These are phyloP conservation scores for Leccinum proliferum DNA, from an alignment of 1,284 basidiomycete species.

Conservation along the genomic window DNA sequence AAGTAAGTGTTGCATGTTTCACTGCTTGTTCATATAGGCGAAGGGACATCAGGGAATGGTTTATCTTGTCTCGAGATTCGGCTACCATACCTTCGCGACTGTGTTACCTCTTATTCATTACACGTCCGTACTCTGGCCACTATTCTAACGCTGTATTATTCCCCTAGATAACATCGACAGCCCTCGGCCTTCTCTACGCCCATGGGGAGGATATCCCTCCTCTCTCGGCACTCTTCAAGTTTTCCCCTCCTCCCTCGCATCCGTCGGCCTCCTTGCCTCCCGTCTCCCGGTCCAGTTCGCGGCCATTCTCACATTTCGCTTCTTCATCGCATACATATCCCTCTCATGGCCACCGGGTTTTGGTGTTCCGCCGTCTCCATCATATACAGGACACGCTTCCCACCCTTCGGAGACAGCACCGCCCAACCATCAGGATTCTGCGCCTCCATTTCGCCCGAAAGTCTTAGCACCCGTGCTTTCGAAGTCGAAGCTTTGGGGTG, in stretches of 20 bases:
- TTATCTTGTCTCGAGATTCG: background rate
- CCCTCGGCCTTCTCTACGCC: constrained; percentile 27
- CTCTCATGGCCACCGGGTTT: constrained; percentile 4
- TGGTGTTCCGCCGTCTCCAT: constrained; percentile 4
- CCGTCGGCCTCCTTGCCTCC: constrained; percentile 15
- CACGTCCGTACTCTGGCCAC: background rate
- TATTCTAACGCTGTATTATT: constrained; percentile 8
- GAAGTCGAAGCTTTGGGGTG: constrained; percentile 42
- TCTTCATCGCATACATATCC: constrained; percentile 13
- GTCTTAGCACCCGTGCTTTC: constrained; percentile 81
- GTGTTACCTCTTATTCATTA: background rate
- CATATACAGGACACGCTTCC: constrained; percentile 8
- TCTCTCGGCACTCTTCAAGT: constrained; percentile 15
- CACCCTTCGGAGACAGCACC: constrained; percentile 5
- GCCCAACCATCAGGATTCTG: background rate
- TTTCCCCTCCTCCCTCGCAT: constrained; percentile 6
- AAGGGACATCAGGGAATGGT: background rate
- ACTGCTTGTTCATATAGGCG: background rate
- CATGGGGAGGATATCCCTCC: constrained; percentile 19
- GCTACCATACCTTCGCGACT: background rate
- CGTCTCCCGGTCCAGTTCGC: constrained; percentile 20
- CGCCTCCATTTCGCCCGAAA: constrained; percentile 32
- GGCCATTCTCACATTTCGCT: constrained; percentile 20
- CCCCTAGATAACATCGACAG: constrained; percentile 26
- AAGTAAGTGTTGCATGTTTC: constrained; percentile 19